phyloP scores from a whole-genome alignment of 208 protist genomes.

The Polymyxa betae region DNA sequence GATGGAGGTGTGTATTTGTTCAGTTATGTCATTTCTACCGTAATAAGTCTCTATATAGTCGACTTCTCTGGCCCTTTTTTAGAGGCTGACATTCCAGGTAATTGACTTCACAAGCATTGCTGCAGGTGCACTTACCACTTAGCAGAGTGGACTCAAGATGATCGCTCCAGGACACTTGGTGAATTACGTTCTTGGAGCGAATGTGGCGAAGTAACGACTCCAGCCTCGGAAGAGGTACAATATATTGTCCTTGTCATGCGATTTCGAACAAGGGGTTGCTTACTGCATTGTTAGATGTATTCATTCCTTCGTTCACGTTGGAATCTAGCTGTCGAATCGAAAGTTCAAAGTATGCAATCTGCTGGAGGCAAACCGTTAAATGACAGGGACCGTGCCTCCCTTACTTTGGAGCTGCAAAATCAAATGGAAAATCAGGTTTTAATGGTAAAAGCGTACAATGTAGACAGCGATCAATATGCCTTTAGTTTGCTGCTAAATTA shows the following conservation, averaged over 20 bases:
- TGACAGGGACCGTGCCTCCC: not conserved
- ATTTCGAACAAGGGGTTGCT: not conserved
- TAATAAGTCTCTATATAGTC: not conserved
- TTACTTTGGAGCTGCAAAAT: not conserved
- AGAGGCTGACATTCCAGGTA: not conserved
- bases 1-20: conserved; percentile 14
- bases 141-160: conserved; percentile 9
- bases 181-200: conserved; percentile 14
- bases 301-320: not conserved
- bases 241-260: not conserved
- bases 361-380: not conserved
- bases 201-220: not conserved
- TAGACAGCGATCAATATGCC: not conserved
- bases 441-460: not conserved
- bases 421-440: conserved; percentile 24
- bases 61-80: conserved; percentile 39
- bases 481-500: not conserved
- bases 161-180: not conserved
- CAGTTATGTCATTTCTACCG: not conserved
- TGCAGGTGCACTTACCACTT: not conserved
- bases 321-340: not conserved
- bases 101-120: not conserved
- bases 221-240: not conserved
- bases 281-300: not conserved
- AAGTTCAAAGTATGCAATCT: not conserved